Evolutionary conservation across 371 early-diverging fungal genomes (phyloP), one percentile per base, ranked within the genome.

Genomic region (Apophysomyces variabilis): DNA sequence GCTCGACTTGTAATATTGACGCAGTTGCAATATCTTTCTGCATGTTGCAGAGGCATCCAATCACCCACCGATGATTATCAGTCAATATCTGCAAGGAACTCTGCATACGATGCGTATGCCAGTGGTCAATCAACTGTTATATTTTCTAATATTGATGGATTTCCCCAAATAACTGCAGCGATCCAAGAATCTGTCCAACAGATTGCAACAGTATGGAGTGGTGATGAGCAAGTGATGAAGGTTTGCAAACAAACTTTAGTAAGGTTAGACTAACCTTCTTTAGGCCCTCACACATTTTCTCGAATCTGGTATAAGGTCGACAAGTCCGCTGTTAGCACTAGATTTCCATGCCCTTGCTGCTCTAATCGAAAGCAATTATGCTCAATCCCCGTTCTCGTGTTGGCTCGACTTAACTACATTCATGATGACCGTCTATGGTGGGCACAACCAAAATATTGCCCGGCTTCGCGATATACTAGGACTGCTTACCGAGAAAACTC

Each of bases 371-470:
- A 65, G 76, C 1, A 77, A 79, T 57, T 88, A 82, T 54, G 71
- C 59, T 36, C 66, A 65, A n/a, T 64, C 78, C 7, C 80, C 78
- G 5, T 79, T 76, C 61, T 67, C 85, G 5, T 86, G 77, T 58
- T 88, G 85, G 87, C 68, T 89, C 21, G 84, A 88, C 66, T 85
- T 84, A 2, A 79, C 84, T 1, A 71, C 83, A 9, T 73, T 78
- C 43, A 66, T 85, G 37, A 81, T 87, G 45, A 84, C 87, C 0
- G 88, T 86, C 0, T 87, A 87, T 61, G 88, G 88, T 13, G 78
- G 83, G 13, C 79, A 83, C 16, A 60, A 70, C 16, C 67, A 66
- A 26, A 67, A 79, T 46, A 66, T 65, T 54, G 69, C 75, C 1
- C 70, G 65, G 0, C 72, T 89, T 26, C 70, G 79, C 7, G 75